A percentile compares a stretch with the other conserved stretches of the same genome.
These are phyloP conservation scores for Crepidotus variabilis DNA, from an alignment of 768 basidiomycete species.

Conservation along the genomic window DNA sequence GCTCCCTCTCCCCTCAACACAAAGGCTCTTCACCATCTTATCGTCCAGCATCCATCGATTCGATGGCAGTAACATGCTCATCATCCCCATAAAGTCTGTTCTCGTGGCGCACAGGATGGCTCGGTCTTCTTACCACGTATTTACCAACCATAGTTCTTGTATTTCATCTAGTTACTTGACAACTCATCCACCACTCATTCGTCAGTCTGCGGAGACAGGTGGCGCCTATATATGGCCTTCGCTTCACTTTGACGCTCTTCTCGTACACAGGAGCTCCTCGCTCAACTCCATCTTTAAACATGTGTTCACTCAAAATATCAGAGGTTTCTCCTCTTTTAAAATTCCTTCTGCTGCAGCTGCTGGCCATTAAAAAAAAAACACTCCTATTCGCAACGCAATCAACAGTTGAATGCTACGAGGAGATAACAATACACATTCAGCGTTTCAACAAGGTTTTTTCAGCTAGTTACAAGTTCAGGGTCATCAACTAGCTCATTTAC, in stretches of 20 bases:
- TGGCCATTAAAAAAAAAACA: background rate
- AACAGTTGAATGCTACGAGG: no score
- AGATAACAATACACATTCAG: background rate
- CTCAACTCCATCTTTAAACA: background rate
- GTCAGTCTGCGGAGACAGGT: background rate
- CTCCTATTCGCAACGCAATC: no score
- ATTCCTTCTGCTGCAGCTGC: background rate
- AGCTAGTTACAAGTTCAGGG: background rate
- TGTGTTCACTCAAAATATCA: background rate
- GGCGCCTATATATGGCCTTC: background rate
- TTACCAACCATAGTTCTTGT: background rate
- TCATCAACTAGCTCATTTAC: background rate
- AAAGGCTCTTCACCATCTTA: background rate
- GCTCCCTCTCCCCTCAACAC: background rate
- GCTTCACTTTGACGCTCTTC: background rate
- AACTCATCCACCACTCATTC: no score
- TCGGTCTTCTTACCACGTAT: background rate
- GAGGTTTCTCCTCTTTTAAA: background rate
- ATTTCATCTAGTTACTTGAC: no score
- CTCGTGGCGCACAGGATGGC: background rate
- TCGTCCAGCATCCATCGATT: background rate
- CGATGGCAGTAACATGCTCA: background rate
- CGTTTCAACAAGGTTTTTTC: background rate
- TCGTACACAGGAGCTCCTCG: background rate
- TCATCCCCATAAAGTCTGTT: background rate